phyloP scores from a whole-genome alignment of 2,329 filamentous ascomycete species.

The Colletotrichum eleusines region DNA sequence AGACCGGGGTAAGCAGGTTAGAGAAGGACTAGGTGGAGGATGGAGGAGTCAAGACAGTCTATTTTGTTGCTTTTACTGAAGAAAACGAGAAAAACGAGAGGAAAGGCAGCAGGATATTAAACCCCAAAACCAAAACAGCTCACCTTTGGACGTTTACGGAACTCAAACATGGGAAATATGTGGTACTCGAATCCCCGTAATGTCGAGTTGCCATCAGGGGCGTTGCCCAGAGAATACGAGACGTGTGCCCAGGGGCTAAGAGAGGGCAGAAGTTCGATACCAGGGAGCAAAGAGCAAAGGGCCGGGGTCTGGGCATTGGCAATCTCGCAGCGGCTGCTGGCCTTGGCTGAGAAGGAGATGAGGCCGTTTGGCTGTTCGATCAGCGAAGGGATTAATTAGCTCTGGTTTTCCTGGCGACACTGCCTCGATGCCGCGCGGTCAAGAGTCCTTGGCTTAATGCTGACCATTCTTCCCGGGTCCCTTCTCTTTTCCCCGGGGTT shows the following conservation, averaged over 20 bases:
- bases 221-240: slow-evolving; percentile 33
- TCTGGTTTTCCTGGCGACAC: slow-evolving; percentile 22
- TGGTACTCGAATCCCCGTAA: no score
- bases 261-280: slow-evolving; percentile 5
- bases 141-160: background rate
- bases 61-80: background rate
- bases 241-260: slow-evolving; percentile 13
- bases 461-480: background rate
- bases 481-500: background rate
- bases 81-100: background rate
- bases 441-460: background rate
- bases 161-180: slow-evolving; percentile 2
- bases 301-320: background rate
- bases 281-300: background rate
- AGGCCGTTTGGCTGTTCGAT: slow-evolving; percentile 4
- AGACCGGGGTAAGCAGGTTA: background rate
- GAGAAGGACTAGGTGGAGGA: background rate
- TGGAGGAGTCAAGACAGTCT: background rate
- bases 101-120: background rate
- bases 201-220: background rate
- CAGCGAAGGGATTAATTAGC: background rate
- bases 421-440: slow-evolving; percentile 24
- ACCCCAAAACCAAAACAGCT: background rate
- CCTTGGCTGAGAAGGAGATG: slow-evolving; percentile 15
- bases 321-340: slow-evolving; percentile 9